These are phyloP conservation scores for Rhizophagus clarus DNA, from an alignment of 192 early-diverging fungal genomes.

Conservation along the genomic window DNA sequence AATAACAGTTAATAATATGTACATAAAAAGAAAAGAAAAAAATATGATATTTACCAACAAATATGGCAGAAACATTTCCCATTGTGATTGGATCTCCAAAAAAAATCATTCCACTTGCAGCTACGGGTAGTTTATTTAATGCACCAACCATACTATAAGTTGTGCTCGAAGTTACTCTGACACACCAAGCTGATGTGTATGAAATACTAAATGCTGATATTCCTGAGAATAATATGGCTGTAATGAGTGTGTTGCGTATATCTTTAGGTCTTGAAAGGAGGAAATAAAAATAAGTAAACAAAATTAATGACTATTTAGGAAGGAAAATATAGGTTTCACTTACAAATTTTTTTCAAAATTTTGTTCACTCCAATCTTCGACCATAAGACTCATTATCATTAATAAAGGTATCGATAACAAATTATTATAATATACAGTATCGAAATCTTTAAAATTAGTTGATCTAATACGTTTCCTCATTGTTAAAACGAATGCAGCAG, in stretches of 20 bases:
- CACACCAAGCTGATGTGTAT: constrained; percentile 82
- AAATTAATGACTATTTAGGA: background rate
- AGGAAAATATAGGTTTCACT: constrained; percentile 3
- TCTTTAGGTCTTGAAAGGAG: constrained; percentile 38
- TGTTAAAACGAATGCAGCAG: constrained; percentile 84
- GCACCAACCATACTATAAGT: constrained; percentile 98
- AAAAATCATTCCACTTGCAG: constrained; percentile 92
- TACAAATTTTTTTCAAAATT: constrained; percentile 64
- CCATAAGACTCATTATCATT: constrained; percentile 63
- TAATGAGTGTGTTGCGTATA: constrained; percentile 55
- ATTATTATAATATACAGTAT: constrained; percentile 99
- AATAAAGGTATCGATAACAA: constrained; percentile 83
- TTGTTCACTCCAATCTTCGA: constrained; percentile 69
- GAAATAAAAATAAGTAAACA: background rate
- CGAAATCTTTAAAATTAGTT: constrained; percentile 95
- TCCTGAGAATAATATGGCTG: constrained; percentile 78
- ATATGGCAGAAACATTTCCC: constrained; percentile 82
- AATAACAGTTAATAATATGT: background rate
- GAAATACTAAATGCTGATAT: constrained; percentile 89
- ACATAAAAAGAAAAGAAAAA: background rate
- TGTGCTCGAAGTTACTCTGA: constrained; percentile 74
- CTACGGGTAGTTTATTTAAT: constrained; percentile 97
- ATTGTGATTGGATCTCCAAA: constrained; percentile 85
- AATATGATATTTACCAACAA: constrained; percentile 62
- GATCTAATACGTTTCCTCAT: constrained; percentile 90